Conservation (phyloP, 345 rosid species). For the Brassica rapa region DNA sequence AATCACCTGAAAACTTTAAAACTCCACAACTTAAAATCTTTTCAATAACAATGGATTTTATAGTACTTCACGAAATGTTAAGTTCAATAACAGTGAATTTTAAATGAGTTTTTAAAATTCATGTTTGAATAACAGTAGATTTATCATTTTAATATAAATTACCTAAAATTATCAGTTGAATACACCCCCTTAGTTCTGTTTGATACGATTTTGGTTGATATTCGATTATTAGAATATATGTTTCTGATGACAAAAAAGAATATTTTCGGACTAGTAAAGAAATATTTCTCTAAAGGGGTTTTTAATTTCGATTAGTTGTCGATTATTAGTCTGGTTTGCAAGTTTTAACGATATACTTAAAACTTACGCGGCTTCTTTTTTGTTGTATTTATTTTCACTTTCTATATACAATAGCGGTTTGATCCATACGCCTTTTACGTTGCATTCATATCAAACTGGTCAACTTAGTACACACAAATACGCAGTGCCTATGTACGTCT, state of each 20-base stretch:
- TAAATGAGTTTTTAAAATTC: too few relatives aligned
- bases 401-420: neutral
- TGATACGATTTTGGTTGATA: neutral
- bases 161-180: too few relatives aligned
- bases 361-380: neutral
- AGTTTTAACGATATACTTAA: neutral
- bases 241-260: neutral
- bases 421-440: neutral
- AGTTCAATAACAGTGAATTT: too few relatives aligned
- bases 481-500: neutral
- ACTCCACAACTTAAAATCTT: too few relatives aligned
- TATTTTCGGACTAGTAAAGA: too few relatives aligned
- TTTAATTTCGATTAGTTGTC: neutral
- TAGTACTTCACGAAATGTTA: too few relatives aligned
- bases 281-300: neutral
- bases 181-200: neutral
- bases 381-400: neutral
- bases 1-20: too few relatives aligned
- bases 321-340: neutral
- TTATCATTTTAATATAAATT: too few relatives aligned
- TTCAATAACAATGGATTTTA: too few relatives aligned
- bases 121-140: too few relatives aligned
- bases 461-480: too few relatives aligned
- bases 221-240: neutral
- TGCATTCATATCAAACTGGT: neutral